Evolutionary conservation across 495 filamentous ascomycete genomes (phyloP), one percentile per base, ranked within the genome.

Genomic region (Aspergillus wentii): DNA sequence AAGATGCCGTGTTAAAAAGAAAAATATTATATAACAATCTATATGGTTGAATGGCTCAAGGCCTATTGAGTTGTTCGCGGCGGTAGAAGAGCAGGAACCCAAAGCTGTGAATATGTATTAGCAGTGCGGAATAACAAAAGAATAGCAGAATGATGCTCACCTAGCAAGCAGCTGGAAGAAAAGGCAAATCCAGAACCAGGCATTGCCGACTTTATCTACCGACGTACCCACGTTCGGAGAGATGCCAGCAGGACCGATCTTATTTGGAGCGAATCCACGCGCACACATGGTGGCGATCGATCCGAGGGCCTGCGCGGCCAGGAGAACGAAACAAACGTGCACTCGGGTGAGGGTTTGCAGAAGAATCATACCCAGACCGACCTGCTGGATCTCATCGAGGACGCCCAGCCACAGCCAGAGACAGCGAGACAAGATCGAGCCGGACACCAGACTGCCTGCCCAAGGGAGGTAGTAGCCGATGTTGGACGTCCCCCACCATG

Each of bases 321-420:
- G 54, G n/a, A 83, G 53, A 4, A 73, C 69, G 27, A 73, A 75
- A 14, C 70, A 48, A 15, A 82, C 66, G 49, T 82, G 78, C 43
- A 78, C 68, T 7, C 79, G 38, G 30, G 78, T 82, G 48, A 82
- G 51, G 8, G 79, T 83, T 48, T 79, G 72, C 29, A 82, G 54
- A 22, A 83, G 57, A 30, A 81, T 70, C 79, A 82, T 83, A 28
- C 79, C 79, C 26, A 82, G 62, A 5, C 79, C 79, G 18, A 79
- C 75, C 23, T 70, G 67, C 48, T 85, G 80, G 5, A 83, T 60
- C 25, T 72, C 70, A 41, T 85, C 80, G 2, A 83, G 63, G 18
- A 81, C 57, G 11, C 79, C 79, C 0, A 83, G 68, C 77, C 77
- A 82, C 3, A 84, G 69, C 80, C 80, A 83, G 9, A 85, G 54